These are phyloP conservation scores for Fraxinus paxiana DNA, from an alignment of 305 asterid genomes.

Conservation along the genomic window DNA sequence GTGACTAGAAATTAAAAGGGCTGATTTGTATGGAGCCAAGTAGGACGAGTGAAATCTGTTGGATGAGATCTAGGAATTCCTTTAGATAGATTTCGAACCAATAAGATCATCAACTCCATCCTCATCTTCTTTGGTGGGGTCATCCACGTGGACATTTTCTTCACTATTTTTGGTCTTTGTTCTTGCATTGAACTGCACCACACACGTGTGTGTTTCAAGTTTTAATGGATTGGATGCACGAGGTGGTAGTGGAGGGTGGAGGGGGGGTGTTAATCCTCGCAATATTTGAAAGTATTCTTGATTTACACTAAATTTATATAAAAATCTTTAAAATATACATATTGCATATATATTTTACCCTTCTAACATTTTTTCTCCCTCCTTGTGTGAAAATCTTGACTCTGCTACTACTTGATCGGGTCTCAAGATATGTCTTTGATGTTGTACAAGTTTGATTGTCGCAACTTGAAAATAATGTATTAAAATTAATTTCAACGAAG, in stretches of 20 bases:
- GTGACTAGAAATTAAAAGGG: slow-evolving; percentile 33
- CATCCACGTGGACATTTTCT: slow-evolving; percentile 26
- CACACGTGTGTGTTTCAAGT: not conserved
- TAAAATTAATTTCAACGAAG: not conserved
- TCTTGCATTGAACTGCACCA: not conserved
- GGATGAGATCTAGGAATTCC: not conserved
- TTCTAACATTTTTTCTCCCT: not conserved
- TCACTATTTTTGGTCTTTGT: not conserved
- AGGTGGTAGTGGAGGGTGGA: not conserved
- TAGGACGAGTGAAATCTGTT: slow-evolving; percentile 53
- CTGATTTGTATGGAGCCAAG: slow-evolving; percentile 19
- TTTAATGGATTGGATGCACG: not conserved
- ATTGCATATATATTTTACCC: not conserved
- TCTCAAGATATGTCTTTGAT: not conserved
- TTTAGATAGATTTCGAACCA: slow-evolving; percentile 24
- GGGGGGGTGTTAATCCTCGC: not conserved
- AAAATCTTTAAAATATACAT: not conserved
- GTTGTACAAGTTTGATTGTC: not conserved
- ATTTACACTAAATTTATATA: not conserved
- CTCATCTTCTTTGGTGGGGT: slow-evolving; percentile 12
- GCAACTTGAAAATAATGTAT: not conserved
- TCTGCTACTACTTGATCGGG: not conserved
- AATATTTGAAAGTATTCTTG: not conserved
- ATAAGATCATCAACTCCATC: slow-evolving; percentile 32
- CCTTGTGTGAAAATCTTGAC: not conserved